Conservation (phyloP, 306 rosid genomes). For the Neltuma alba region DNA sequence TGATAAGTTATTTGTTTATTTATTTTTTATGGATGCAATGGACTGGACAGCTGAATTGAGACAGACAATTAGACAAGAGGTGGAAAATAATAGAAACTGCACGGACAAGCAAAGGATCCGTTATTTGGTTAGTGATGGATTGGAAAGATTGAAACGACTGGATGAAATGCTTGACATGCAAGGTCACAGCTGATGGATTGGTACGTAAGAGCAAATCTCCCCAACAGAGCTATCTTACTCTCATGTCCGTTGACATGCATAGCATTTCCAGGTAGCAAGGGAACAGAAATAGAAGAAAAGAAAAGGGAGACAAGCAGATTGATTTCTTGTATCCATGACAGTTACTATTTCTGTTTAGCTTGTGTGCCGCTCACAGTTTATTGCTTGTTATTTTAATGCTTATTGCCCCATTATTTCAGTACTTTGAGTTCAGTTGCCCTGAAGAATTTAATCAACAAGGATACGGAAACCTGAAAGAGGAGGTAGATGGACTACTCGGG, state of each 20-base stretch:
- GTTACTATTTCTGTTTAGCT: background rate
- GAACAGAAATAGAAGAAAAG: background rate
- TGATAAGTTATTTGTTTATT: background rate
- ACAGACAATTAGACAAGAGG: slow-evolving; percentile 73
- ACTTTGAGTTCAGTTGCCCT: slow-evolving; percentile 5
- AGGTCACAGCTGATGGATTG: slow-evolving; percentile 47
- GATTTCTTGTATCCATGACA: background rate
- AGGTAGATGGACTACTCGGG: background rate
- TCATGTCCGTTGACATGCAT: background rate
- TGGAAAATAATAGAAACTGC: slow-evolving; percentile 76
- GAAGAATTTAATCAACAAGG: slow-evolving; percentile 18
- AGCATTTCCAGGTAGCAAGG: background rate
- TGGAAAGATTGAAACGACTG: slow-evolving; percentile 74
- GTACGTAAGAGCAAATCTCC: slow-evolving; percentile 15
- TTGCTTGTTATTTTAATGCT: background rate
- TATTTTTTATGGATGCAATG: background rate
- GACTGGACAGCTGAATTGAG: slow-evolving; percentile 67
- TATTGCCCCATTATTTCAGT: background rate
- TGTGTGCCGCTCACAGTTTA: background rate
- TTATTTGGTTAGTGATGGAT: slow-evolving; percentile 76
- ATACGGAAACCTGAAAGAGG: background rate
- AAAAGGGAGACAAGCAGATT: background rate
- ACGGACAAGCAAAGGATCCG: slow-evolving; percentile 71
- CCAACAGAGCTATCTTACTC: background rate
- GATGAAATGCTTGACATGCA: slow-evolving; percentile 93